Base-by-base conservation (phyloP, 345 rosid species). In the Brassica napus region DNA sequence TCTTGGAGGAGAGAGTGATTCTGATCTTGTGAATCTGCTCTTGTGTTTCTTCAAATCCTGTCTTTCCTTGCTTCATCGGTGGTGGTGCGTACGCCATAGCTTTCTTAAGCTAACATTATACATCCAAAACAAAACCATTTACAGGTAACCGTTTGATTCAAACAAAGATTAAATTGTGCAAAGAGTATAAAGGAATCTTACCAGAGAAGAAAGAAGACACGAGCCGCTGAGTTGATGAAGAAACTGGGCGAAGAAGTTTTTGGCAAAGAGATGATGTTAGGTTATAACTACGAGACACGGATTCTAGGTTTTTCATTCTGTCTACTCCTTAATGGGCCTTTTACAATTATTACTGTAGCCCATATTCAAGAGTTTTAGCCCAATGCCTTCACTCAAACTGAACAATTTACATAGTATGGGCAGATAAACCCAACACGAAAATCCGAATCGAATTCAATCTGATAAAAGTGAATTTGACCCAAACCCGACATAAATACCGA, bases 1-100 rank as follows among this genome's bases (percentile, higher is more conserved):
- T 84, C 80, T 87, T 90, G 49, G 94, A 90, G 66, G 90, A 88
- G 9, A 90, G 92, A 35, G 92, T 88, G 87, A 90, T 90, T 61
- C 94, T 87, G 63, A 90, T 90, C 85, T 87, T 37, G 44, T 90
- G 91, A 82, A 87, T 83, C 84, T 84, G 86, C 83, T 87, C 90
- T 68, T 86, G 88, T 4, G 89, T 6, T 21, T 90, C 94, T 77
- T 88, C 94, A 60, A 88, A 84, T 12, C 92, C 94, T 0, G 92
- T 82, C 79, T 90, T 90, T 2, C 84, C 69, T 0, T 83, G 89
- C 78, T 85, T 85, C 82, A 81, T 85, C 58, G 76, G 75, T 18
- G 87, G 82, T 71, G 83, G 83, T 71, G 83, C 83, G 37, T 83
- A 84, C 7, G 88, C 83, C 88, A 85, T 85, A 4, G 42, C 76